Evolutionary conservation across 176 grass and related monocot species (phyloP).

Genomic region (Rhipidocladum racemiflorum): DNA sequence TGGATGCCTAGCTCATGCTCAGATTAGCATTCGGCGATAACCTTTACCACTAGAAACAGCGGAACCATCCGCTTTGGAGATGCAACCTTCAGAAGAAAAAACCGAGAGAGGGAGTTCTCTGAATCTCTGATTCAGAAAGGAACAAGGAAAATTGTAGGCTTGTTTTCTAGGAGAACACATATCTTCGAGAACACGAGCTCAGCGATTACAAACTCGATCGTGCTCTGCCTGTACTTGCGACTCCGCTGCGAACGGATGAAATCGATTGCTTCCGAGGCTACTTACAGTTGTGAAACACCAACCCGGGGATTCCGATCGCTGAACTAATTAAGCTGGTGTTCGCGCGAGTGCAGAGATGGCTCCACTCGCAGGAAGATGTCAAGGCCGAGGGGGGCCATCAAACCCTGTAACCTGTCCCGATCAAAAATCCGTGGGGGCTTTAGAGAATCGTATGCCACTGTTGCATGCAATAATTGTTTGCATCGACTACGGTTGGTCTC

Average conservation of each 20-base stretch:
- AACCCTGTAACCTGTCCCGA: neutral
- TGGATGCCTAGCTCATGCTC: conserved; percentile 3
- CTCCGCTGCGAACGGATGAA: neutral
- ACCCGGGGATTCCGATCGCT: neutral
- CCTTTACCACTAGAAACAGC: neutral
- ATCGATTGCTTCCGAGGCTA: neutral
- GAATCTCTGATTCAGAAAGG: neutral
- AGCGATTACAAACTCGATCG: too few species aligned
- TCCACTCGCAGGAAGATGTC: neutral
- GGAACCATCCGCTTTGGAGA: neutral
- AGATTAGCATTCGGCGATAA: neutral
- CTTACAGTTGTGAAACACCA: neutral
- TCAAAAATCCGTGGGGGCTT: neutral
- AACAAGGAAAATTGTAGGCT: neutral
- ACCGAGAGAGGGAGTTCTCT: neutral
- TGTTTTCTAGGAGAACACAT: too few species aligned
- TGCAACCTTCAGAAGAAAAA: neutral
- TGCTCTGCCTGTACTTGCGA: too few species aligned
- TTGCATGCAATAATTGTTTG: conserved; percentile 7
- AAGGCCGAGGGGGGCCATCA: neutral
- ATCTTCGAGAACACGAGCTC: too few species aligned
- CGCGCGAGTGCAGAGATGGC: neutral
- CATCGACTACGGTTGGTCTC: conserved; percentile 3
- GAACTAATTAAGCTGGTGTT: neutral
- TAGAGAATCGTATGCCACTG: conserved; percentile 20